Evolutionary conservation across 1,284 basidiomycete genomes (phyloP), one percentile per base, ranked within the genome.

Genomic region (Marasmius fiardii): DNA sequence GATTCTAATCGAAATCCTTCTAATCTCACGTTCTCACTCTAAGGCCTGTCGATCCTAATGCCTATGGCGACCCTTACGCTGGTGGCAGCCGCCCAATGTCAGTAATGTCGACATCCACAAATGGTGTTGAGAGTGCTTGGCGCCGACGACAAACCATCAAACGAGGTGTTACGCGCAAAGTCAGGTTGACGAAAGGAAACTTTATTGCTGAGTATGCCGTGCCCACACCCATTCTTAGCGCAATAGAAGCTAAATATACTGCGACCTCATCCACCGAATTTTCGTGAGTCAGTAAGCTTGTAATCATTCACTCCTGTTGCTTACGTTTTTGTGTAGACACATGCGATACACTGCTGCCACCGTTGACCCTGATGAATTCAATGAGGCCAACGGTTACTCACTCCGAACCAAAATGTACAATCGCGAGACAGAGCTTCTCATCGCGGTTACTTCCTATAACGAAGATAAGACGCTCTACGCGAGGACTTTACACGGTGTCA

Each of bases 381-480:
- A 76, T 3, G 83, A 87, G 64, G 86, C 84, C 43, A 86, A 84
- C 65, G 95, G 96, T 23, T 92, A 82, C 75, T 88, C 88, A 11
- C 75, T 99, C 44, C 87, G 96, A 18, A 82, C 89, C 3, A 90
- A 91, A 64, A 77, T 88, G 59, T 98, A 95, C 72, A 86, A 88
- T 53, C 90, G 95, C 51, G 84, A 93, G 63, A 98, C 96, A 0
- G 96, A 99, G 65, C 73, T 99, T 5, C 80, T 98, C 43, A 97
- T 99, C 61, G 92, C 92, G 3, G 88, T 95, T 62, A 95, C 93
- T 0, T 90, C 88, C 2, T 93, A 93, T 72, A 92, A 93, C 59
- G 90, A 92, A 74, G 95, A 98, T 80, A 96, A 98, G 76, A 90
- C 88, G 3, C 82, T 98, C 11, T 95, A 96, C 65, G 88, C 93